phyloP scores from a whole-genome alignment of 2,329 filamentous ascomycete genomes.

The Botrytis squamosa region DNA sequence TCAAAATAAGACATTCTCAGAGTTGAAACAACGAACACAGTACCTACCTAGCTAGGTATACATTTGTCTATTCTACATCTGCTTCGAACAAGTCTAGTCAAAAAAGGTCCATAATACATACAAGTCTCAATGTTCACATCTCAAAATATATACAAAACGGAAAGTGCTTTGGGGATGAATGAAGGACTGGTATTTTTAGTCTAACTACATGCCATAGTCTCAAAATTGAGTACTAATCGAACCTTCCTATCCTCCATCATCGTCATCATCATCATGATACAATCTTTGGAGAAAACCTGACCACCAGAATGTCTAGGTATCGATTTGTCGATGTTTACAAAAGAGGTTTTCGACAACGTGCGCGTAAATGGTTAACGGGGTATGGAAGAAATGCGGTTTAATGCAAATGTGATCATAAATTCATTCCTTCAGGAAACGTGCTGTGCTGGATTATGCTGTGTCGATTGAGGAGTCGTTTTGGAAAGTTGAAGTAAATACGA shows the following conservation, averaged over 20 bases:
- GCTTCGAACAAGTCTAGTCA: neutral
- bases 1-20: neutral
- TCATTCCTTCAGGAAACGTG: constrained; percentile 32
- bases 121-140: neutral
- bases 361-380: constrained; percentile 28
- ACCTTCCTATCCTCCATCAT: constrained; percentile 33
- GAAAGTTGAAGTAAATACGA: constrained; percentile 23
- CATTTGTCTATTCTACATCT: neutral
- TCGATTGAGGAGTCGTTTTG: constrained; percentile 27
- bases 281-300: constrained; percentile 27
- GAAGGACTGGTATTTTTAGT: constrained; percentile 40
- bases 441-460: constrained; percentile 25
- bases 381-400: constrained; percentile 24
- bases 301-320: constrained; percentile 28
- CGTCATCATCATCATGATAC: constrained; percentile 35
- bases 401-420: constrained; percentile 33
- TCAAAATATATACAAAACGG: neutral
- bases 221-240: constrained; percentile 30
- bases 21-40: neutral
- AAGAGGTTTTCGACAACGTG: constrained; percentile 30
- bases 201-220: constrained; percentile 38
- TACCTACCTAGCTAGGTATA: neutral
- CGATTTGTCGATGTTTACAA: constrained; percentile 28
- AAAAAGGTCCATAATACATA: neutral
- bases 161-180: constrained; percentile 28